These are phyloP conservation scores for Thielaviopsis punctulata DNA, from an alignment of 2,329 filamentous ascomycete genomes.

Conservation along the genomic window DNA sequence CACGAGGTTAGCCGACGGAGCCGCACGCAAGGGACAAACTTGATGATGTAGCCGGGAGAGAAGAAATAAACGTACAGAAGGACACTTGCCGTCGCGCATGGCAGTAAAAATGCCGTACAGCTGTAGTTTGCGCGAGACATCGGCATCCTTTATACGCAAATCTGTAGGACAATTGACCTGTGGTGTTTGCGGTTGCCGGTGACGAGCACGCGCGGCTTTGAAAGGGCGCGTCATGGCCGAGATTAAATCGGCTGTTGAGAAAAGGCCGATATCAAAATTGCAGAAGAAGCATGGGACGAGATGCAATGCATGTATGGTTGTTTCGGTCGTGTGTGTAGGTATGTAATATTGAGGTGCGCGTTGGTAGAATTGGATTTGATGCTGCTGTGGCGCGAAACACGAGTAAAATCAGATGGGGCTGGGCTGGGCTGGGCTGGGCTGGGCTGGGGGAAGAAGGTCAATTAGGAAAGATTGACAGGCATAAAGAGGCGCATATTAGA, in stretches of 20 bases:
- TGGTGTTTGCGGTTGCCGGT: neutral
- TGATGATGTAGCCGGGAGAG: constrained; percentile 7
- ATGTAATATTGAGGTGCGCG: too few species aligned
- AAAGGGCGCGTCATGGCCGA: neutral
- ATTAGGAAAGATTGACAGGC: neutral
- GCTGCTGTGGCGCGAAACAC: neutral
- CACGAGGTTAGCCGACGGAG: too few species aligned
- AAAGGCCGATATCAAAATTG: neutral
- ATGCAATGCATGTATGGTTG: neutral
- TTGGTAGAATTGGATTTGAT: too few species aligned
- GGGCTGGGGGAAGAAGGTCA: too few species aligned
- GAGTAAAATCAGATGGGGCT: neutral
- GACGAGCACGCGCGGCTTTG: neutral
- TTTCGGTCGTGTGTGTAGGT: neutral
- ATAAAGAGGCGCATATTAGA: neutral
- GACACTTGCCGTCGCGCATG: constrained; percentile 77
- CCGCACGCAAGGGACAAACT: neutral
- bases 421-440: too few species aligned
- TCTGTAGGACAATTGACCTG: constrained; percentile 60
- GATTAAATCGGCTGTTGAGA: neutral
- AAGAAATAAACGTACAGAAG: constrained; percentile 64
- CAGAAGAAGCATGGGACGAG: neutral
- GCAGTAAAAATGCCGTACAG: constrained; percentile 79
- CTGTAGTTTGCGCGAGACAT: constrained; percentile 88
- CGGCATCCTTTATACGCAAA: constrained; percentile 58